These are phyloP conservation scores for Penicillium olsonii DNA, from an alignment of 2,329 filamentous ascomycete species.

Conservation along the genomic window DNA sequence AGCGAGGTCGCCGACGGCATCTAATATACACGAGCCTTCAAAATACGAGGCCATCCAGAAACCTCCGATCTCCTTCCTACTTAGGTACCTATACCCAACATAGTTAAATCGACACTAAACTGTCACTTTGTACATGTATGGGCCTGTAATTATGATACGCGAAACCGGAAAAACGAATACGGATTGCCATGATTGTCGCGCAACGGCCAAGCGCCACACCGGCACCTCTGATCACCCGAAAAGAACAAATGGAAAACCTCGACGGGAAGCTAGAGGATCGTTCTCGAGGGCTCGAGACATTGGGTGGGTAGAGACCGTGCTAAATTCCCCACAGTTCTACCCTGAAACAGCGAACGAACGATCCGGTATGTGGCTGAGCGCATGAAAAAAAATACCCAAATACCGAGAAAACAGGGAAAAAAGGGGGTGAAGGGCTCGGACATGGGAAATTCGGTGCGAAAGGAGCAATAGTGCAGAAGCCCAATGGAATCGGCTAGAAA, in stretches of 20 bases:
- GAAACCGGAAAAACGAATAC: not conserved
- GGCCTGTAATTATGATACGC: not conserved
- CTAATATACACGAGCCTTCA: slow-evolving; percentile 1
- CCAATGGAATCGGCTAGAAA: slow-evolving; percentile 8
- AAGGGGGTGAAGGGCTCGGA: slow-evolving; percentile 4
- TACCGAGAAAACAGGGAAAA: slow-evolving; percentile 4
- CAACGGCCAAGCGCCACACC: slow-evolving; percentile 1
- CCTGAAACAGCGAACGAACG: slow-evolving; percentile 24
- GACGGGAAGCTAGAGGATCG: not conserved
- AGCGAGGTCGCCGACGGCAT: not conserved
- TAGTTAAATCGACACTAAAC: not conserved
- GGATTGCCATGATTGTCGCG: too few relatives aligned
- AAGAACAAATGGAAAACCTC: not conserved
- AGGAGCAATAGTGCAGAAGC: slow-evolving; percentile 7
- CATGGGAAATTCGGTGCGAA: slow-evolving; percentile 5
- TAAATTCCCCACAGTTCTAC: slow-evolving; percentile 22
- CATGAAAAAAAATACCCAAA: slow-evolving; percentile 6
- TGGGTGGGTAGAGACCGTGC: slow-evolving; percentile 17
- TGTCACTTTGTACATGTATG: not conserved
- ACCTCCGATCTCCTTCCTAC: not conserved
- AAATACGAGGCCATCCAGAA: not conserved
- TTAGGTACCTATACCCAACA: not conserved
- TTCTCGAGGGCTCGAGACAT: slow-evolving; percentile 1
- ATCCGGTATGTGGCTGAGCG: slow-evolving; percentile 22
- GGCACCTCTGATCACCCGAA: not conserved